These are phyloP conservation scores for Fusarium sublunatum DNA, from an alignment of 2,329 filamentous ascomycete species.

Conservation along the genomic window DNA sequence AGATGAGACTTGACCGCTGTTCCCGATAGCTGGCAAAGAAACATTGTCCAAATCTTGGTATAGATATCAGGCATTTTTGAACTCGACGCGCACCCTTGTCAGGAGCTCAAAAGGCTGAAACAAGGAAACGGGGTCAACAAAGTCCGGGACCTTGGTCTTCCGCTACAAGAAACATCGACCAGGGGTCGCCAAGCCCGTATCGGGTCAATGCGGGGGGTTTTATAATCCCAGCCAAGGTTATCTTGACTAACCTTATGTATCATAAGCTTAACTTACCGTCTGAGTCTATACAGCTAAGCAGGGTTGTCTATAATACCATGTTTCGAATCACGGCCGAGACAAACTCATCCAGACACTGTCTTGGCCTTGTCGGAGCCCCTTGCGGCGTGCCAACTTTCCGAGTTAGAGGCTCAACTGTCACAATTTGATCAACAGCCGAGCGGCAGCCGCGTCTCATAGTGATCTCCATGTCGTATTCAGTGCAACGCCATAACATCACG, in stretches of 20 bases:
- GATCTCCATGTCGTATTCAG: not conserved
- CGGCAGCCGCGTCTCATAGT: conserved; percentile 26
- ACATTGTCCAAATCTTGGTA: not conserved
- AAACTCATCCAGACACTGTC: conserved; percentile 9
- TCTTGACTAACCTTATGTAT: conserved; percentile 18
- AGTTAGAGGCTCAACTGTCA: not conserved
- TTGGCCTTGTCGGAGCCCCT: conserved; percentile 12
- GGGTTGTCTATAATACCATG: not conserved
- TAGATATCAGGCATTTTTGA: too few species aligned
- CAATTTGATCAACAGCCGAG: conserved; percentile 3
- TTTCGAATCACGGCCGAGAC: conserved; percentile 24
- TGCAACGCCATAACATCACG: conserved; percentile 22
- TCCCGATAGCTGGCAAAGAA: conserved; percentile 27
- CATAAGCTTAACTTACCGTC: conserved; percentile 23
- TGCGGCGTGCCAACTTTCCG: conserved; percentile 18
- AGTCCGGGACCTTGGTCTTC: conserved; percentile 29
- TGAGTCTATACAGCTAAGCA: not conserved
- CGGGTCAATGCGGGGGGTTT: conserved; percentile 1
- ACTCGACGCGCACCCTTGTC: conserved; percentile 10
- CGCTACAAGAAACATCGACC: conserved; percentile 18
- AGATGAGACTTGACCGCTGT: conserved; percentile 28
- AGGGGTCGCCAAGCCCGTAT: conserved; percentile 23
- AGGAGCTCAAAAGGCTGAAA: conserved; percentile 24
- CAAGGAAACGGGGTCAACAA: conserved; percentile 12
- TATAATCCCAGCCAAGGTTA: conserved; percentile 4